A percentile compares a stretch with the other conserved stretches of the same genome.
Conservation (phyloP, 2,329 filamentous ascomycete genomes). For the Shiraia sp. region DNA sequence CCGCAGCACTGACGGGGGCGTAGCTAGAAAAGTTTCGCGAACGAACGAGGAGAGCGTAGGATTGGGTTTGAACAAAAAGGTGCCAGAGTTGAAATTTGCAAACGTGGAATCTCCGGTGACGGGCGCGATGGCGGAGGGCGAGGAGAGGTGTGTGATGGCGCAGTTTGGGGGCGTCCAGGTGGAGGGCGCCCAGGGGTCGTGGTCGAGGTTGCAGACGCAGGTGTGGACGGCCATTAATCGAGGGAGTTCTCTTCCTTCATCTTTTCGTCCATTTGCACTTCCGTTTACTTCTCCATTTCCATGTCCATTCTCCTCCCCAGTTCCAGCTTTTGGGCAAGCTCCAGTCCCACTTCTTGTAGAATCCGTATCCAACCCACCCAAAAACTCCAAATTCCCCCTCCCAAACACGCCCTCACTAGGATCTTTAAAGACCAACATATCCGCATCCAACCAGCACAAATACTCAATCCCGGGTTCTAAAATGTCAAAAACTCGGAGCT, state of each 20-base stretch:
- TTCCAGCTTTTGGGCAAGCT: too few relatives aligned
- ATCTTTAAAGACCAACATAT: slow-evolving; percentile 55
- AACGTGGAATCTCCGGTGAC: slow-evolving; percentile 46
- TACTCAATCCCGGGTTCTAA: slow-evolving; percentile 32
- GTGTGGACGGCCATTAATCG: slow-evolving; percentile 53
- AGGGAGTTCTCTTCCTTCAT: too few relatives aligned
- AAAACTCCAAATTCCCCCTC: too few relatives aligned
- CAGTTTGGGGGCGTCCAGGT: slow-evolving; percentile 56
- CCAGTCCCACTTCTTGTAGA: too few relatives aligned
- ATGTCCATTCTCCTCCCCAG: too few relatives aligned
- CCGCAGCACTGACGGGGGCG: slow-evolving; percentile 39
- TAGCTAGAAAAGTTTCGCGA: slow-evolving; percentile 45
- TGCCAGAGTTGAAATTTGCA: slow-evolving; percentile 55
- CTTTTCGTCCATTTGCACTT: too few relatives aligned
- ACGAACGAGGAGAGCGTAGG: slow-evolving; percentile 46
- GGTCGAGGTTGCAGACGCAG: slow-evolving; percentile 58
- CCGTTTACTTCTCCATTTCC: too few relatives aligned
- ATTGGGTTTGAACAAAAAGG: slow-evolving; percentile 56
- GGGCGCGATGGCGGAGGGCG: slow-evolving; percentile 35
- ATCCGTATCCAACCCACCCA: too few relatives aligned
- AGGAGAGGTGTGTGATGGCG: slow-evolving; percentile 49
- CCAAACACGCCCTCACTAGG: too few relatives aligned
- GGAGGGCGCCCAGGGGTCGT: slow-evolving; percentile 55
- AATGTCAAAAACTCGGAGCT: slow-evolving; percentile 58
- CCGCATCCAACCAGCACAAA: slow-evolving; percentile 57